Evolutionary conservation across 805 yeast species (phyloP).

Genomic region (Candida ipomoeae): DNA sequence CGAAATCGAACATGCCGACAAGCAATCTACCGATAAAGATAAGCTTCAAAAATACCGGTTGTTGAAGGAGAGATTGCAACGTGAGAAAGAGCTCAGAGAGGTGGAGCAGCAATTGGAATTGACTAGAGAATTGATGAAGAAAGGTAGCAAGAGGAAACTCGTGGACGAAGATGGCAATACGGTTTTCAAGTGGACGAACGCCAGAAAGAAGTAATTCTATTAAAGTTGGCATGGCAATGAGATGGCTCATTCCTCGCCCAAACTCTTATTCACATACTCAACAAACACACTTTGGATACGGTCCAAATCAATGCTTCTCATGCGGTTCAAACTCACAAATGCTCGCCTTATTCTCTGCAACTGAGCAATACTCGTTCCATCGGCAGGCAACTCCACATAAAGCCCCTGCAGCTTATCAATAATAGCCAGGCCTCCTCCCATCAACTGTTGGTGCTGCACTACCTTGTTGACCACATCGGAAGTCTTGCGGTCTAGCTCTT

Average conservation of each 20-base stretch:
- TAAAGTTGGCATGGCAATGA: background rate
- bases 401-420: slow-evolving; percentile 42
- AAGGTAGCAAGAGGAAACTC: slow-evolving; percentile 79
- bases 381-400: slow-evolving; percentile 59
- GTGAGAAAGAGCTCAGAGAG: slow-evolving; percentile 61
- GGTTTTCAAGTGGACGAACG: slow-evolving; percentile 80
- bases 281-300: slow-evolving; percentile 71
- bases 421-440: slow-evolving; percentile 48
- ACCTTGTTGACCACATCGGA: slow-evolving; percentile 59
- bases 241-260: slow-evolving; percentile 26
- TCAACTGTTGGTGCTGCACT: slow-evolving; percentile 57
- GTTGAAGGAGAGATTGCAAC: slow-evolving; percentile 61
- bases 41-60: slow-evolving; percentile 58
- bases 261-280: slow-evolving; percentile 68
- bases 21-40: slow-evolving; percentile 42
- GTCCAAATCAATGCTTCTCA: slow-evolving; percentile 66
- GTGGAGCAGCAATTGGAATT: slow-evolving; percentile 71
- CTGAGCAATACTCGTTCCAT: slow-evolving; percentile 63
- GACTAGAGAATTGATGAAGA: slow-evolving; percentile 86
- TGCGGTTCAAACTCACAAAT: slow-evolving; percentile 73
- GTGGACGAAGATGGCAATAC: slow-evolving; percentile 62
- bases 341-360: slow-evolving; percentile 81
- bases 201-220: slow-evolving; percentile 48
- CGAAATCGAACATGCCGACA: slow-evolving; percentile 30
- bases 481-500: slow-evolving; percentile 71